Evolutionary conservation across 2,329 filamentous ascomycete genomes (phyloP).

Genomic region (Triangularia setosa): DNA sequence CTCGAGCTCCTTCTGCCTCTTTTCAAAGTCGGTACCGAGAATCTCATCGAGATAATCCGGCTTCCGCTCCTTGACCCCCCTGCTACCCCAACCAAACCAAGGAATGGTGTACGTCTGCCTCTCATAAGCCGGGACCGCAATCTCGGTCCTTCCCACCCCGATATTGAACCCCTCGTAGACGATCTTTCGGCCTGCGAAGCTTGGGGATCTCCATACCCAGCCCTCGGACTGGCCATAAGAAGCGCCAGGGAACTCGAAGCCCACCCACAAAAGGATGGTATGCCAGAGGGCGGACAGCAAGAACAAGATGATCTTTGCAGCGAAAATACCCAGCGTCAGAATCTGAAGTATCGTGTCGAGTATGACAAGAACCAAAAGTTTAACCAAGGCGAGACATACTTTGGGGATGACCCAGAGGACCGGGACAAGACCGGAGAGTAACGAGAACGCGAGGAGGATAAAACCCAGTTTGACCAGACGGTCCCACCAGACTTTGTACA

Average conservation of each 20-base stretch:
- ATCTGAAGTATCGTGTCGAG: background rate
- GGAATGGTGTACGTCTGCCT: background rate
- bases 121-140: background rate
- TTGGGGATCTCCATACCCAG: background rate
- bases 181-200: background rate
- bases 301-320: background rate
- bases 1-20: background rate
- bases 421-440: background rate
- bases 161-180: background rate
- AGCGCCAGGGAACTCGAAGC: background rate
- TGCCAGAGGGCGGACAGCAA: background rate
- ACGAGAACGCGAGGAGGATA: background rate
- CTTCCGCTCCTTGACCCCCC: background rate
- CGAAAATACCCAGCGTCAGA: background rate
- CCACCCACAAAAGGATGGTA: background rate
- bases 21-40: background rate
- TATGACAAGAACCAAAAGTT: background rate
- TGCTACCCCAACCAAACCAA: background rate
- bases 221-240: background rate
- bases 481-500: background rate
- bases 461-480: background rate
- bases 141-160: background rate
- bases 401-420: background rate
- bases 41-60: background rate
- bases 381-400: background rate